phyloP scores from a whole-genome alignment of 116 monocot species.

The Dioscorea cayenensis region DNA sequence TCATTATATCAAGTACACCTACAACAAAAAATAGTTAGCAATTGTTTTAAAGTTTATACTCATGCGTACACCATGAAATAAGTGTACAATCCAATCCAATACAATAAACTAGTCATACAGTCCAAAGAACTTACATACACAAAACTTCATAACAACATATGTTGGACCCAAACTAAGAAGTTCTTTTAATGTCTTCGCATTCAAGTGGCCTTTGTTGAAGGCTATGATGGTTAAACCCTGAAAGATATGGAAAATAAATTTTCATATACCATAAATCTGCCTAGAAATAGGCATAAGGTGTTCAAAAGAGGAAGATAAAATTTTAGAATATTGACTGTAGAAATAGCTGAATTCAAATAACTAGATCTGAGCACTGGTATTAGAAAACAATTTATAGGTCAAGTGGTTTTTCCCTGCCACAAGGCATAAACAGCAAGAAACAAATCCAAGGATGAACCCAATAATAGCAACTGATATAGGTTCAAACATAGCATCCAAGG shows the following conservation, averaged over 20 bases:
- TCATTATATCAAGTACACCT: slow-evolving; percentile 83
- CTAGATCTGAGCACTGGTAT: no score
- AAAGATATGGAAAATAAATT: slow-evolving; percentile 3
- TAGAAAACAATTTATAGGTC: no score
- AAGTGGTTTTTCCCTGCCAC: no score
- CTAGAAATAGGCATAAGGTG: no score
- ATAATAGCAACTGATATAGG: neutral
- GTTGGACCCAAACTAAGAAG: slow-evolving; percentile 88
- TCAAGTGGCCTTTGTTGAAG: slow-evolving; percentile 50
- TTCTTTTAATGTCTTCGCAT: slow-evolving; percentile 38
- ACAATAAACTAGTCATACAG: neutral
- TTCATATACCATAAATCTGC: neutral
- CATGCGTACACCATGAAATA: no score
- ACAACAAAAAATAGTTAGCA: neutral
- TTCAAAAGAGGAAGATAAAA: no score
- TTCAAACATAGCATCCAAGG: neutral
- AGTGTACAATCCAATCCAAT: no score
- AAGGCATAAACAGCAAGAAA: no score
- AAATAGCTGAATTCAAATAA: no score
- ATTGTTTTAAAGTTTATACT: no score
- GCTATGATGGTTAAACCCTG: slow-evolving; percentile 93
- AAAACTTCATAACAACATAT: slow-evolving; percentile 74
- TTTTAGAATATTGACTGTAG: no score
- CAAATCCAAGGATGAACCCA: no score
- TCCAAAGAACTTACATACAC: slow-evolving; percentile 43